Conservation (phyloP, 2,329 filamentous ascomycete species). For the Harringtonia aguacate region DNA sequence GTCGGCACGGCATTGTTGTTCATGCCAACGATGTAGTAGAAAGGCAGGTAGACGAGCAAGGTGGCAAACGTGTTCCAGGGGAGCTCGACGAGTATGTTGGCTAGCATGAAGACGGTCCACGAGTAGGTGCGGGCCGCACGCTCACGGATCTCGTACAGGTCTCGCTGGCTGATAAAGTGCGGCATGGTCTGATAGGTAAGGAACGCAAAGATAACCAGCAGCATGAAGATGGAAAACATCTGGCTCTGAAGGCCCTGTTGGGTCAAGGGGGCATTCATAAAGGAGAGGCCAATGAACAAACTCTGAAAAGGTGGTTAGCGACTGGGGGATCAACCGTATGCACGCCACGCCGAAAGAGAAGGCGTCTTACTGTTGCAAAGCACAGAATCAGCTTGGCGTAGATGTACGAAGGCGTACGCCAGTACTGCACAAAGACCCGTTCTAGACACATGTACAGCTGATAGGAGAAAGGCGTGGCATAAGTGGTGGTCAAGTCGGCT, state of each 20-base stretch:
- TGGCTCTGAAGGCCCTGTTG: slow-evolving; percentile 55
- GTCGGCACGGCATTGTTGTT: slow-evolving; percentile 55
- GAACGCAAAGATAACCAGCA: slow-evolving; percentile 52
- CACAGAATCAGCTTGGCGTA: slow-evolving; percentile 57
- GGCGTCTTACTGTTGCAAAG: slow-evolving; percentile 1
- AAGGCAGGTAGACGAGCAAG: slow-evolving; percentile 45
- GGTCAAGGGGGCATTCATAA: slow-evolving; percentile 45
- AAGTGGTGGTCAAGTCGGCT: slow-evolving; percentile 38
- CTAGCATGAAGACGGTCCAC: slow-evolving; percentile 55
- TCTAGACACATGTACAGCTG: slow-evolving; percentile 51
- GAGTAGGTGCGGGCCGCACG: slow-evolving; percentile 54
- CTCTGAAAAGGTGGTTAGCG: slow-evolving; percentile 27
- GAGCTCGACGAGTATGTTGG: slow-evolving; percentile 56
- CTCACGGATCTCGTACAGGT: slow-evolving; percentile 57
- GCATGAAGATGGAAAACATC: slow-evolving; percentile 46
- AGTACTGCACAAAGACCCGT: slow-evolving; percentile 68
- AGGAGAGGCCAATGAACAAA: slow-evolving; percentile 56
- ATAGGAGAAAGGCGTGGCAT: slow-evolving; percentile 53
- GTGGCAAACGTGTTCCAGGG: slow-evolving; percentile 42
- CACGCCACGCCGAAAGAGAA: too few species aligned
- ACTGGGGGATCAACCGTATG: too few species aligned
- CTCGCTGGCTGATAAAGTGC: slow-evolving; percentile 53
- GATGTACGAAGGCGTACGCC: slow-evolving; percentile 66
- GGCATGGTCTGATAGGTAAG: slow-evolving; percentile 53
- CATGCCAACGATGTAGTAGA: slow-evolving; percentile 53